Percentiles rank a stretch among this genome's conserved stretches.
Evolutionary conservation across 1,284 basidiomycete genomes (phyloP).

Genomic region (Volvariella volvacea): DNA sequence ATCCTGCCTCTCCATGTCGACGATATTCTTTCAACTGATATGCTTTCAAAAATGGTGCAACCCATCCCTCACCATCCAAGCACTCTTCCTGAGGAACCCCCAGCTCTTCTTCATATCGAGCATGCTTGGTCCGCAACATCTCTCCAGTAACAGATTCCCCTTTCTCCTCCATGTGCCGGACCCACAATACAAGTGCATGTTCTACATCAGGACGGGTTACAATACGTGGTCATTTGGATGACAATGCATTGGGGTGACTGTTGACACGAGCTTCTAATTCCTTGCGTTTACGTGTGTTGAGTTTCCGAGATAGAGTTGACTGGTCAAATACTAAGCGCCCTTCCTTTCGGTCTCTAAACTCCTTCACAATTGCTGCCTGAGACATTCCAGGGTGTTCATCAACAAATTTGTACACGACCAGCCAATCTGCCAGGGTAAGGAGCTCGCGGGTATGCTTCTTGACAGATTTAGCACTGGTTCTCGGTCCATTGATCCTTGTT

Average conservation of each 20-base stretch:
- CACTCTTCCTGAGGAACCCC: conserved; percentile 20
- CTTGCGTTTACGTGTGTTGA: conserved; percentile 6
- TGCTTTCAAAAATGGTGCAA: conserved; percentile 17
- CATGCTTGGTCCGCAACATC: conserved; percentile 23
- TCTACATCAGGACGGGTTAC: conserved; percentile 21
- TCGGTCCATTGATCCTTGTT: too few species aligned
- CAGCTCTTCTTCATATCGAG: conserved; percentile 19
- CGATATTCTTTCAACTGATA: conserved; percentile 22
- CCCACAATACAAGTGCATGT: conserved; percentile 18
- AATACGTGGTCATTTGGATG: conserved; percentile 14
- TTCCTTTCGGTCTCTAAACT: conserved; percentile 16
- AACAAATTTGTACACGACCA: conserved; percentile 17
- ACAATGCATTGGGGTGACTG: conserved; percentile 16
- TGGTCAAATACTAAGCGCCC: conserved; percentile 18
- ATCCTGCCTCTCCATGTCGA: conserved; percentile 25
- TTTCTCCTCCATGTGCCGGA: conserved; percentile 15
- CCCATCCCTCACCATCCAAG: conserved; percentile 20
- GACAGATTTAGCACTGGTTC: too few species aligned
- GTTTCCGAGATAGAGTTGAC: conserved; percentile 14
- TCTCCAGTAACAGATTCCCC: conserved; percentile 14
- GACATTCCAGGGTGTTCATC: conserved; percentile 16
- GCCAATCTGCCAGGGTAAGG: too few species aligned
- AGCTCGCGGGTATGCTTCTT: too few species aligned
- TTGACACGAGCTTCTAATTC: conserved; percentile 11
- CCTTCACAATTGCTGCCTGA: conserved; percentile 16